A percentile compares a stretch with the other conserved stretches of the same genome.
These are phyloP conservation scores for Chlamydomonas eustigma DNA, from an alignment of 139 green algal species.

Conservation along the genomic window DNA sequence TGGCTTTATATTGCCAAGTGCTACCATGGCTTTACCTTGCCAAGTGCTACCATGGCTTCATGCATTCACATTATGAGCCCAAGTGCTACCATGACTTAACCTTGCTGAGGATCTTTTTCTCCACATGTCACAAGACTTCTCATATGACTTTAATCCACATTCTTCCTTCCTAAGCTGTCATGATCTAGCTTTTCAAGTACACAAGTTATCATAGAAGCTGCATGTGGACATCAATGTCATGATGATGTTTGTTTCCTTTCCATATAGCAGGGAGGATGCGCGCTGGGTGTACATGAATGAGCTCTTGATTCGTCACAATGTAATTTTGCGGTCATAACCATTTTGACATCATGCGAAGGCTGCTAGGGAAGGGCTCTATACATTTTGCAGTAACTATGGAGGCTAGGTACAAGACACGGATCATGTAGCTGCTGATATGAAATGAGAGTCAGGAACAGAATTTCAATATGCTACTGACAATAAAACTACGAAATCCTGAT, in stretches of 20 bases:
- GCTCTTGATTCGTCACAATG: slow-evolving; percentile 22
- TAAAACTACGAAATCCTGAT: neutral
- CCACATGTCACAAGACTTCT: neutral
- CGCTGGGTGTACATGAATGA: slow-evolving; percentile 32
- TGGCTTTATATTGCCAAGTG: neutral
- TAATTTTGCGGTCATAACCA: slow-evolving; percentile 18
- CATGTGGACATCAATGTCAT: neutral
- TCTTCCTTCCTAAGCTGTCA: neutral
- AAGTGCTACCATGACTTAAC: neutral
- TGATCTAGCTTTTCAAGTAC: neutral
- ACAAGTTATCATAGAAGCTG: neutral
- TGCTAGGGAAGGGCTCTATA: slow-evolving; percentile 23
- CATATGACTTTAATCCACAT: neutral
- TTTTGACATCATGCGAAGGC: slow-evolving; percentile 27
- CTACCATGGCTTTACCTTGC: no score
- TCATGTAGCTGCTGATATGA: no score
- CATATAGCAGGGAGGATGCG: slow-evolving; percentile 25
- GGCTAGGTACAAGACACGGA: slow-evolving; percentile 9
- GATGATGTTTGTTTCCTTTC: neutral
- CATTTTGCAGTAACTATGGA: slow-evolving; percentile 27
- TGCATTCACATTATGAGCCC: neutral
- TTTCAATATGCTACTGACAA: neutral
- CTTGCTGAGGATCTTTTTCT: neutral
- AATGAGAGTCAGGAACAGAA: no score
- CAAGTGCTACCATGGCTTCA: neutral